These are phyloP conservation scores for Myriangium duriaei DNA, from an alignment of 2,329 filamentous ascomycete species.

Conservation along the genomic window DNA sequence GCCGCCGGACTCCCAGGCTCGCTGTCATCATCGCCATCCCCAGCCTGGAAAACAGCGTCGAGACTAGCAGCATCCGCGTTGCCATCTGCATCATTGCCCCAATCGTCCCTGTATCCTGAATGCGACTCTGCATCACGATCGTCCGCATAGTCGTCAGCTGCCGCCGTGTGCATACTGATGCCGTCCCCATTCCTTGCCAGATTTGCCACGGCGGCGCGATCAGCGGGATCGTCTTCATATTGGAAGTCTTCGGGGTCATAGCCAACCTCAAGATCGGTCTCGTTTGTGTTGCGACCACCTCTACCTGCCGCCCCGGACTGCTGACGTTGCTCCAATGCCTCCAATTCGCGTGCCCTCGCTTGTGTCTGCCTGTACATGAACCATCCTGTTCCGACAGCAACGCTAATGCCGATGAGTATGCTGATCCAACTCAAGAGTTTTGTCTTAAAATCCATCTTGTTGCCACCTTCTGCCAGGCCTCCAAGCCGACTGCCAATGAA, in stretches of 20 bases:
- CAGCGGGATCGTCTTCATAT: conserved; percentile 29
- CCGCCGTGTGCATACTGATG: conserved; percentile 40
- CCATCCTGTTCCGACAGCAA: conserved; percentile 66
- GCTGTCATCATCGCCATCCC: conserved; percentile 25
- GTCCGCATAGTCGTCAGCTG: conserved; percentile 35
- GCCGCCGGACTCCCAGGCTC: background rate
- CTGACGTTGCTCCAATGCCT: conserved; percentile 31
- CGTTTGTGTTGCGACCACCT: conserved; percentile 10
- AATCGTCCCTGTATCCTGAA: conserved; percentile 16
- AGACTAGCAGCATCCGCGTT: conserved; percentile 31
- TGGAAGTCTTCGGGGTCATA: conserved; percentile 25
- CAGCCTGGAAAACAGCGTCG: conserved; percentile 31
- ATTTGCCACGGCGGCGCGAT: conserved; percentile 20
- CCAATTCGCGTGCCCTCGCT: conserved; percentile 36
- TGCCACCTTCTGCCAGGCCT: conserved; percentile 67
- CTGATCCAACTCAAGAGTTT: conserved; percentile 74
- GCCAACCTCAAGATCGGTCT: conserved; percentile 10
- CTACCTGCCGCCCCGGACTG: conserved; percentile 16
- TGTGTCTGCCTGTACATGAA: conserved; percentile 63
- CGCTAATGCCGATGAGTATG: conserved; percentile 57
- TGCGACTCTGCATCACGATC: background rate
- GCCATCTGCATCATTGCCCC: conserved; percentile 31
- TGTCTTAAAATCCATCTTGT: conserved; percentile 66
- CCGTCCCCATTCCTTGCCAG: conserved; percentile 34
- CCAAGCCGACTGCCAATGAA: conserved; percentile 83